phyloP scores from a whole-genome alignment of 768 basidiomycete species.

The Russula virescens region DNA sequence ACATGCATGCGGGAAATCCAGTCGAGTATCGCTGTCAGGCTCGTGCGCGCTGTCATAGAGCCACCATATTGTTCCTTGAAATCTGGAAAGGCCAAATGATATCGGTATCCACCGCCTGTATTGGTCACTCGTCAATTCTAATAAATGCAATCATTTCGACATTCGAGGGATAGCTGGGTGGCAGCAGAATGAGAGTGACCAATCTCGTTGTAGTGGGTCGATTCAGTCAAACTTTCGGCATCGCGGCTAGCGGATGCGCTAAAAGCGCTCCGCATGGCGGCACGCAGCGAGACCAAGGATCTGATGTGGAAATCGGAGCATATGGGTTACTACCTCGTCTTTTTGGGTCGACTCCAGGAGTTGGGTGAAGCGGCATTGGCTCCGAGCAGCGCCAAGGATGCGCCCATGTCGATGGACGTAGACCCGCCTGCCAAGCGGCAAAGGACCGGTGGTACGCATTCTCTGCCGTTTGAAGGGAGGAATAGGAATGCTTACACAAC shows the following conservation, averaged over 20 bases:
- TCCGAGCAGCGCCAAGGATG: neutral
- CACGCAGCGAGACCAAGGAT: slow-evolving; percentile 18
- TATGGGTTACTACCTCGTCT: slow-evolving; percentile 11
- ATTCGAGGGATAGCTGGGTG: too few species aligned
- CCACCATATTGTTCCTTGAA: too few species aligned
- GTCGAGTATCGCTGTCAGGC: too few species aligned
- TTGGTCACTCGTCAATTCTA: too few species aligned
- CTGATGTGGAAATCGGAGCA: slow-evolving; percentile 21
- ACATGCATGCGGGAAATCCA: too few species aligned
- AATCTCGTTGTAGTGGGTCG: too few species aligned
- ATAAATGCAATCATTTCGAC: too few species aligned
- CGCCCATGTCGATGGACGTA: slow-evolving; percentile 1
- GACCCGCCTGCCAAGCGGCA: slow-evolving; percentile 15
- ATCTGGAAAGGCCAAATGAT: too few species aligned
- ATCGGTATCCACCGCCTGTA: too few species aligned
- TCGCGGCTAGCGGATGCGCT: slow-evolving; percentile 13
- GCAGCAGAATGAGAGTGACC: too few species aligned
- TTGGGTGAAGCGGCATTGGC: slow-evolving; percentile 3
- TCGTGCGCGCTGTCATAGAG: too few species aligned
- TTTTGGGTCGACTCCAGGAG: slow-evolving; percentile 10
- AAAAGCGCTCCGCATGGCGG: slow-evolving; percentile 12
- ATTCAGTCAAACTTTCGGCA: neutral
- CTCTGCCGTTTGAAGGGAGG: too few species aligned
- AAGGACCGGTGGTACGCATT: slow-evolving; percentile 2
- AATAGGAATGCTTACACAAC: neutral